Conservation (phyloP, 1,139 yeast genomes). For the Pneumocystis canis region DNA sequence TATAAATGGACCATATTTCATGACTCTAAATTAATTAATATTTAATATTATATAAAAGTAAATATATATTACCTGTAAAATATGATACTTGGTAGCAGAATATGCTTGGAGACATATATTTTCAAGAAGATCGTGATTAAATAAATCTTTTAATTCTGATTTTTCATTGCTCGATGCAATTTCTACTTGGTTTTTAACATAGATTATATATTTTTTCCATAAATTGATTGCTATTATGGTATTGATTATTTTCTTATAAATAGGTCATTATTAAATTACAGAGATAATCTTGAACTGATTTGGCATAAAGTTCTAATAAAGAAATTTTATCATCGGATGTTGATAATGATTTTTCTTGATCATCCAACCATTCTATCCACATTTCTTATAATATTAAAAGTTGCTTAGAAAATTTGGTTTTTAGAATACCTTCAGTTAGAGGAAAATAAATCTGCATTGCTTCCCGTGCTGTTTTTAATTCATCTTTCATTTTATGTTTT, state of each 20-base stretch:
- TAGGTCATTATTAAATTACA: background rate
- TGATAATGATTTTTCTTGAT: background rate
- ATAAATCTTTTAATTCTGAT: constrained; percentile 6
- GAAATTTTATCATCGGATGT: constrained; percentile 6
- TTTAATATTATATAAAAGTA: background rate
- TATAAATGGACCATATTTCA: constrained; percentile 26
- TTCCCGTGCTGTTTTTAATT: constrained; percentile 1
- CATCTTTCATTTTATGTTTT: background rate
- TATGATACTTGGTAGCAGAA: constrained; percentile 27
- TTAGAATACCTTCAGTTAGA: constrained; percentile 3
- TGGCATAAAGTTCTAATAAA: constrained; percentile 14
- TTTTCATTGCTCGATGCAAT: constrained; percentile 15
- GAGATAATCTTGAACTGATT: constrained; percentile 17
- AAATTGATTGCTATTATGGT: constrained; percentile 9
- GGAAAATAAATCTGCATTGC: constrained; percentile 9
- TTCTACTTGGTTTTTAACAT: constrained; percentile 9
- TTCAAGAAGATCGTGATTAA: constrained; percentile 8
- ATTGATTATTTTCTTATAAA: background rate
- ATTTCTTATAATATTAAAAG: constrained; percentile 4
- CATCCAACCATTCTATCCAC: constrained; percentile 10
- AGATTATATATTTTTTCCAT: constrained; percentile 18
- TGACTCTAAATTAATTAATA: constrained; percentile 18
- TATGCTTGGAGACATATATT: constrained; percentile 16
- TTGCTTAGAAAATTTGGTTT: background rate
- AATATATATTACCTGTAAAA: constrained; percentile 17